These are phyloP conservation scores for Metschnikowia lochheadii DNA, from an alignment of 805 yeast genomes.

Conservation along the genomic window DNA sequence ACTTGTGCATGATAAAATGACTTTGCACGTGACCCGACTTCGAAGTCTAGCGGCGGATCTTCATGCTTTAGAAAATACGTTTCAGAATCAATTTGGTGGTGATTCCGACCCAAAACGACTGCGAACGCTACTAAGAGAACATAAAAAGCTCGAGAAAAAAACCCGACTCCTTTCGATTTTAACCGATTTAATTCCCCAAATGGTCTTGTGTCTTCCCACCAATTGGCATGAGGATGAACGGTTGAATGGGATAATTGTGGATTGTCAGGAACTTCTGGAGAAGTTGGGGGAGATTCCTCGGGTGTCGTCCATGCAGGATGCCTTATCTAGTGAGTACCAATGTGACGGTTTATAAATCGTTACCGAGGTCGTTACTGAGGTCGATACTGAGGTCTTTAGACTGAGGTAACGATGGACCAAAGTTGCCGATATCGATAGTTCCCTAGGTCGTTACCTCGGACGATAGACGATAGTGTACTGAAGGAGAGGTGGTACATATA, in stretches of 20 bases:
- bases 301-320: constrained; percentile 3
- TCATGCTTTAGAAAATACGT: constrained; percentile 14
- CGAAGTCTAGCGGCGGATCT: constrained; percentile 11
- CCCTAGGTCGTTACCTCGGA: too few relatives aligned
- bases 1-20: not conserved
- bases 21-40: constrained; percentile 12
- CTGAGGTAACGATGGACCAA: too few relatives aligned
- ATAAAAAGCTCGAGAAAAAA: constrained; percentile 16
- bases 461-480: too few relatives aligned
- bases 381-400: too few relatives aligned
- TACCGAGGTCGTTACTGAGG: too few relatives aligned
- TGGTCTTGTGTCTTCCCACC: constrained; percentile 31
- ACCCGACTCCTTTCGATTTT: constrained; percentile 9
- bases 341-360: not conserved
- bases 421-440: too few relatives aligned
- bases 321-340: not conserved
- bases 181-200: constrained; percentile 29
- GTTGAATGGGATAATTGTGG: constrained; percentile 24
- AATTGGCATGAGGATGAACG: constrained; percentile 35
- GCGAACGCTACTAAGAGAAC: constrained; percentile 10
- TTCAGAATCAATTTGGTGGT: constrained; percentile 7
- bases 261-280: constrained; percentile 24
- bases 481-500: too few relatives aligned
- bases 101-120: constrained; percentile 3
- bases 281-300: constrained; percentile 18